Evolutionary conservation across 169 alveolate genomes (phyloP), one percentile per base, ranked within the genome.

Genomic region (Eimeria acervulina): DNA sequence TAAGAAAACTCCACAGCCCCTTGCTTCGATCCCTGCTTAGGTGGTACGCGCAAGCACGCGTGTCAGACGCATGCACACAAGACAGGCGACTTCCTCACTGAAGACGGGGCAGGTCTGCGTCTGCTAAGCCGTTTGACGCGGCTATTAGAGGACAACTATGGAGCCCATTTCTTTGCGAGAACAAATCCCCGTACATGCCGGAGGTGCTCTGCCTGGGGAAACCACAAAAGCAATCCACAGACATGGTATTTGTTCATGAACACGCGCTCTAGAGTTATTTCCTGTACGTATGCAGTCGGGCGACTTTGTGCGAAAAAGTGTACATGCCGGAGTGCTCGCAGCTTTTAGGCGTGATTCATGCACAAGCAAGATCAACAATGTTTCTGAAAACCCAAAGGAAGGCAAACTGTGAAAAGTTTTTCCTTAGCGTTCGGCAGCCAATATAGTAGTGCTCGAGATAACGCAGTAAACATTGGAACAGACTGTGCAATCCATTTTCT

Each of bases 71-170:
- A n/a, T n/a, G n/a, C n/a, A n/a, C n/a, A 33, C 17, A 61, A 19
- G 36, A 26, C 8, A 15, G 28, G 51, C 13, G 40, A 42, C 28
- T 5, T 72, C 47, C 93, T 85, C 42, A 85, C 93, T 85, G 81
- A 28, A 85, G 80, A 55, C 93, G 68, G 42, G 93, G 81, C 42
- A 85, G 28, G 40, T 85, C 93, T 1, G 93, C 81, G 83, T 85
- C 93, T 1, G 93, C 93, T 17, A 85, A 51, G 63, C 93, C 66
- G 42, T 85, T 85, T 36, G 81, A 85, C 28, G 81, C 80, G n/a
- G 61, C 63, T 28, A 85, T 33, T 28, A 85, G 80, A 33, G 78
- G 93, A 44, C 44, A 33, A 2, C 61, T 23, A 10, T 85, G 63
- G 44, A 44, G 81, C 63, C 81, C 80, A 31, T 0, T 59, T 42